Conservation (phyloP, 2,329 filamentous ascomycete species). For the Cladosporium sp. region DNA sequence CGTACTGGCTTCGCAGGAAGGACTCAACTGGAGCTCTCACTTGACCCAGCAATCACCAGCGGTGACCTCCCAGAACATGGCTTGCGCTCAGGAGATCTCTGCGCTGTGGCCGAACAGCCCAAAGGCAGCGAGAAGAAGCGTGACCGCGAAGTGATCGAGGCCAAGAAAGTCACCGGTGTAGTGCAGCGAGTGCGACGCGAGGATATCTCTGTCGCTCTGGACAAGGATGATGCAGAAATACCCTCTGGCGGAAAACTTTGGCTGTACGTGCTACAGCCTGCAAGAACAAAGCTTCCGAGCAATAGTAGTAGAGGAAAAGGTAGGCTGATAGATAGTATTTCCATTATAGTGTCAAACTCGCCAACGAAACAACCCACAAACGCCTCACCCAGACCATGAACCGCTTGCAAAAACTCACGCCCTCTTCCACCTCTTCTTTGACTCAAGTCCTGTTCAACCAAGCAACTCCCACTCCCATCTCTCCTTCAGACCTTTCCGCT, state of each 20-base stretch:
- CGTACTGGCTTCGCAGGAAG: conserved; percentile 90
- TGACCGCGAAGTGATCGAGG: conserved; percentile 66
- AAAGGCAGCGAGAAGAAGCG: conserved; percentile 65
- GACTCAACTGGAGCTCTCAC: conserved; percentile 73
- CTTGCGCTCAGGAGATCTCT: conserved; percentile 71
- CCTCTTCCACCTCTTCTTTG: conserved; percentile 53
- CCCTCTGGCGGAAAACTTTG: conserved; percentile 52
- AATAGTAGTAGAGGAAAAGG: conserved; percentile 5
- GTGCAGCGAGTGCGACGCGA: conserved; percentile 59
- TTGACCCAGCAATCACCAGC: conserved; percentile 63
- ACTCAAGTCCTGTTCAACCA: conserved; percentile 59
- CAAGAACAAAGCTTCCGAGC: neutral
- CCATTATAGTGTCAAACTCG: conserved; percentile 54
- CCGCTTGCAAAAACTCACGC: conserved; percentile 51
- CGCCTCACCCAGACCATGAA: conserved; percentile 62
- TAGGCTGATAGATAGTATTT: conserved; percentile 31
- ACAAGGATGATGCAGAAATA: conserved; percentile 56
- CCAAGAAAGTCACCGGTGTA: conserved; percentile 64
- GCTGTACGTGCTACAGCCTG: conserved; percentile 47
- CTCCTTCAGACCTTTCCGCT: conserved; percentile 37
- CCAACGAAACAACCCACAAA: conserved; percentile 63
- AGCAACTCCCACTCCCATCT: conserved; percentile 47
- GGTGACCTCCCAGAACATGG: conserved; percentile 65
- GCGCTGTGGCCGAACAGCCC: conserved; percentile 69
- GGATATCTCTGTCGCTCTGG: conserved; percentile 62